phyloP scores from a whole-genome alignment of 768 basidiomycete species.

The Termitomyces bulborhizus region DNA sequence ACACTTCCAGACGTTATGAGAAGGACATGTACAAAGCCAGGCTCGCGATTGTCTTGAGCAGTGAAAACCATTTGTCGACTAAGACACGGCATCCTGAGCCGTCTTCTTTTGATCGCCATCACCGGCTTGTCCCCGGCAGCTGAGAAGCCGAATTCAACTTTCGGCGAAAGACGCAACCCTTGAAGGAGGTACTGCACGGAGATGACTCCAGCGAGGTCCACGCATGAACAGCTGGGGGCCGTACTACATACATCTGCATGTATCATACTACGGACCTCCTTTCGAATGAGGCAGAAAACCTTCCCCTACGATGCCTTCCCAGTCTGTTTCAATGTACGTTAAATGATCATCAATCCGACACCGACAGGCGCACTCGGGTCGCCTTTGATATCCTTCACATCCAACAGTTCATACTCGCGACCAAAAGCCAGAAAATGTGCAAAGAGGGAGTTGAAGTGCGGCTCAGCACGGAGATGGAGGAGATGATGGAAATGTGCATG shows the following conservation, averaged over 20 bases:
- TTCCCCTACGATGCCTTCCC: too few species aligned
- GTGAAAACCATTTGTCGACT: constrained; percentile 25
- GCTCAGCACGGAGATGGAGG: constrained; percentile 88
- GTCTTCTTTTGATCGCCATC: background rate
- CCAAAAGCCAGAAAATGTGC: constrained; percentile 98
- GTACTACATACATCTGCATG: too few species aligned
- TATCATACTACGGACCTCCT: too few species aligned
- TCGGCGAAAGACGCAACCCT: too few species aligned
- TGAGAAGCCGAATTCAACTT: too few species aligned
- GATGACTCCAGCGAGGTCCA: too few species aligned
- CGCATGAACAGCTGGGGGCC: too few species aligned
- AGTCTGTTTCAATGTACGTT: too few species aligned
- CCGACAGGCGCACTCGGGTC: constrained; percentile 56
- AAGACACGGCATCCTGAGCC: too few species aligned
- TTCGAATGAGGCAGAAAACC: too few species aligned
- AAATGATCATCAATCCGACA: constrained; percentile 38
- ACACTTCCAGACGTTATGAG: constrained; percentile 93
- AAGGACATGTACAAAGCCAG: constrained; percentile 57
- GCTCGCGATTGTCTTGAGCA: constrained; percentile 32
- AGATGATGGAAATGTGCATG: constrained; percentile 90
- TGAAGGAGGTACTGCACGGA: too few species aligned
- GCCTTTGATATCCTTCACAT: constrained; percentile 83
- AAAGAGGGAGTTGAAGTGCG: constrained; percentile 95
- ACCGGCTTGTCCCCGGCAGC: too few species aligned
- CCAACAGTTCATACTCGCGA: constrained; percentile 85